Percentiles rank a stretch among this genome's conserved stretches.
Conservation (phyloP, 352 stramenopile species). For the Globisporangium takayamanum region DNA sequence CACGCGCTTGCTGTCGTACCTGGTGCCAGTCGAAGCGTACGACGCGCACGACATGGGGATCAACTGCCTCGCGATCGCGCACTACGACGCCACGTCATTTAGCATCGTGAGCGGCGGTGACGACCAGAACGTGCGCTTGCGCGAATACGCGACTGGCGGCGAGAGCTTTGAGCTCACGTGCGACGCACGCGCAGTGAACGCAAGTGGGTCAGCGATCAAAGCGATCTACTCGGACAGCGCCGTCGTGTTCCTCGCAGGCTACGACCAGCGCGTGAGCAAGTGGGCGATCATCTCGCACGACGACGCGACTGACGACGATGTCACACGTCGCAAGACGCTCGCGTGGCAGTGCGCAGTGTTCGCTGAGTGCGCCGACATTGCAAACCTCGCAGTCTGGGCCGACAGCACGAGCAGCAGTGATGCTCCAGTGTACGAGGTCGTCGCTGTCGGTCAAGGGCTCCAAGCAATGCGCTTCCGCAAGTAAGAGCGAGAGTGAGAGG, state of each 20-base stretch:
- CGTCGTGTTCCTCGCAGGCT: slow-evolving; percentile 61
- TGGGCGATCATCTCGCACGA: slow-evolving; percentile 28
- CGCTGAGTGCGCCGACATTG: slow-evolving; percentile 79
- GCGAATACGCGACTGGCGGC: slow-evolving; percentile 24
- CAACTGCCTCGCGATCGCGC: slow-evolving; percentile 53
- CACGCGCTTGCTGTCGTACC: slow-evolving; percentile 13
- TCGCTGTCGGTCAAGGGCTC: slow-evolving; percentile 76
- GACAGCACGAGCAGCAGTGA: background rate
- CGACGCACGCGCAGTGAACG: slow-evolving; percentile 42
- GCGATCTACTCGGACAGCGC: slow-evolving; percentile 32
- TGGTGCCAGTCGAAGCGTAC: slow-evolving; percentile 48
- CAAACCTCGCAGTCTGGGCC: slow-evolving; percentile 39
- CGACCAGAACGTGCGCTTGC: slow-evolving; percentile 61
- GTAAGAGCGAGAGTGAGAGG: background rate
- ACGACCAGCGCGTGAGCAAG: slow-evolving; percentile 81
- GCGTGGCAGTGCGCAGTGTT: slow-evolving; percentile 57
- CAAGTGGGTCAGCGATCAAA: slow-evolving; percentile 81
- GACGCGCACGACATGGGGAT: slow-evolving; percentile 79
- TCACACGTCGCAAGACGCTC: slow-evolving; percentile 13
- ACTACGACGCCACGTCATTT: slow-evolving; percentile 23
- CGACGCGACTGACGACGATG: background rate
- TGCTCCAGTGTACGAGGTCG: slow-evolving; percentile 22
- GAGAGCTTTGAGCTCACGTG: slow-evolving; percentile 15
- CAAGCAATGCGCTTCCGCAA: slow-evolving; percentile 48
- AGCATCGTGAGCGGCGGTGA: slow-evolving; percentile 75